Percentiles rank a stretch among this genome's conserved stretches.
phyloP scores from a whole-genome alignment of 129 eudicot genomes.

The Gnaphalium uliginosum region DNA sequence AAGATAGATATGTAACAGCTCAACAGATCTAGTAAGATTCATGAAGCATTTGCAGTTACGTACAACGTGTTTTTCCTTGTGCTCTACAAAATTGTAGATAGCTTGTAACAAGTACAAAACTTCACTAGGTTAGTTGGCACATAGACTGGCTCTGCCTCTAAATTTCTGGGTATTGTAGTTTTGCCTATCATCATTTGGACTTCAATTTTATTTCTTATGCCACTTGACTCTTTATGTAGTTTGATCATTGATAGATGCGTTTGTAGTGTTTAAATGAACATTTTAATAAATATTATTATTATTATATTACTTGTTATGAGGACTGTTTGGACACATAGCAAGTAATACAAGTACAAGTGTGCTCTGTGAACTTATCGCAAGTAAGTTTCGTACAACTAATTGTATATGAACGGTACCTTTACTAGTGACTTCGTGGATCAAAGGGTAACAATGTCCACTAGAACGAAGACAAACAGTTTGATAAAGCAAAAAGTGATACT shows the following conservation, averaged over 20 bases:
- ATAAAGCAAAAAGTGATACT: neutral
- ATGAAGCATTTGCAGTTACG: neutral
- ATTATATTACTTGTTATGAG: neutral
- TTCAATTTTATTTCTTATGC: neutral
- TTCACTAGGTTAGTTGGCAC: conserved; percentile 1
- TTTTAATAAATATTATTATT: neutral
- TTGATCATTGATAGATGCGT: neutral
- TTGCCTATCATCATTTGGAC: neutral
- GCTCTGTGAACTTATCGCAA: no score
- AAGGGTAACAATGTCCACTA: neutral
- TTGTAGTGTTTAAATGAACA: neutral
- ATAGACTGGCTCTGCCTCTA: neutral
- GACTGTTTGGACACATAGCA: neutral
- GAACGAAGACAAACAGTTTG: neutral
- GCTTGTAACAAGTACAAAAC: conserved; percentile 3
- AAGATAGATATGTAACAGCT: conserved; percentile 13
- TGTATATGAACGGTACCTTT: no score
- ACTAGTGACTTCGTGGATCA: no score
- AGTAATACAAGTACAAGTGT: no score
- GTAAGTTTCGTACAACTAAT: no score
- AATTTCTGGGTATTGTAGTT: conserved; percentile 14
- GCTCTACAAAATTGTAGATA: conserved; percentile 19
- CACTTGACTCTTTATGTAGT: neutral
- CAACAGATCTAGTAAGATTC: conserved; percentile 9
- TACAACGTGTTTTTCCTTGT: no score